Conservation (phyloP, 345 rosid species). For the Abelmoschus esculentus region DNA sequence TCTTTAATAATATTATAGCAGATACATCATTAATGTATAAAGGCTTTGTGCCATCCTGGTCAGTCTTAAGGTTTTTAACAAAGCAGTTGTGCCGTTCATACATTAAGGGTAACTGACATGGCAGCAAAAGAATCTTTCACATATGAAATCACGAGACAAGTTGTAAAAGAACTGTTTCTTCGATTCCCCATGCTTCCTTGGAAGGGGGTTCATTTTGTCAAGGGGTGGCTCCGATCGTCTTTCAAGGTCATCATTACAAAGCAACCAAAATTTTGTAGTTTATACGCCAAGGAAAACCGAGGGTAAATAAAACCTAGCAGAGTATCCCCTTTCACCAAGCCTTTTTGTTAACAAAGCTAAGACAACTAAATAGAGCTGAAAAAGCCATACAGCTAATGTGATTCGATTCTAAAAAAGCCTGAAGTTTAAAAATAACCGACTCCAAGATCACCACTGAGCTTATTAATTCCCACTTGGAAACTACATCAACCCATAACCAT, state of each 20-base stretch:
- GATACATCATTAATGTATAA: no score
- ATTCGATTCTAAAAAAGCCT: neutral
- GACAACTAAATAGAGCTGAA: neutral
- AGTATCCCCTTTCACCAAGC: neutral
- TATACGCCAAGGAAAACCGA: neutral
- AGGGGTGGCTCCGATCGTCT: neutral
- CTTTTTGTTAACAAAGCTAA: neutral
- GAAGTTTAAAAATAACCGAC: neutral
- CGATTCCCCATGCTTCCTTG: neutral
- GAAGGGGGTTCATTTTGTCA: neutral
- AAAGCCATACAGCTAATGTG: neutral
- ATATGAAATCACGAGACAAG: neutral
- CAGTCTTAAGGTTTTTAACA: no score
- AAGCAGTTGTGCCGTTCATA: no score
- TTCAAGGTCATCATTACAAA: neutral
- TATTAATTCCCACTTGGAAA: neutral
- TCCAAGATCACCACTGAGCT: neutral
- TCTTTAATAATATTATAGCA: no score
- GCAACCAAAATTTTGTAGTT: neutral
- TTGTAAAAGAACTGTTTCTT: neutral
- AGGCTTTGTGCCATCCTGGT: no score
- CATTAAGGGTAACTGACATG: neutral
- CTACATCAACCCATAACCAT: no score
- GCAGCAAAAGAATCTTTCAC: neutral
- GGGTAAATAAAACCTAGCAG: neutral